Evolutionary conservation across 257 asterid species (phyloP).

Genomic region (Misopates orontium): DNA sequence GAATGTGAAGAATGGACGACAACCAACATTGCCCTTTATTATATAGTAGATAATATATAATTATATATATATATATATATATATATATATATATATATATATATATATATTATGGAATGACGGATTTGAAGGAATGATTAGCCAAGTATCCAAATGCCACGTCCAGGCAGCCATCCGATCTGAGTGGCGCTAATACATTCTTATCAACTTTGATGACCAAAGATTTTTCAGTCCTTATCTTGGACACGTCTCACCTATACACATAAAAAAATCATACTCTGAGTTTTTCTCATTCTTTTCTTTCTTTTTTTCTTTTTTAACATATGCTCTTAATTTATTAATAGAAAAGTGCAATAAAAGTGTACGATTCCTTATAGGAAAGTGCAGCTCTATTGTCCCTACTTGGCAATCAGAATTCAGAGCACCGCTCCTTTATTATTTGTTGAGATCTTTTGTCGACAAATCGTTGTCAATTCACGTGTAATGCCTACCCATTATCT

Average conservation of each 20-base stretch:
- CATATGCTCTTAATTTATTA: too few relatives aligned
- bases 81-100: too few relatives aligned
- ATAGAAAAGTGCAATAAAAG: not conserved
- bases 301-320: too few relatives aligned
- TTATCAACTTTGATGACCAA: constrained; percentile 17
- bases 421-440: constrained; percentile 12
- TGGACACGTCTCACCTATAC: not conserved
- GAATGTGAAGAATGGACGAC: too few relatives aligned
- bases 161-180: not conserved
- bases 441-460: too few relatives aligned
- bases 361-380: not conserved
- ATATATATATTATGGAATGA: too few relatives aligned
- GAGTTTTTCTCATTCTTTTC: too few relatives aligned
- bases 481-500: constrained; percentile 12
- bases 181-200: constrained; percentile 11
- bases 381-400: not conserved
- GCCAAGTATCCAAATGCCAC: not conserved
- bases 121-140: too few relatives aligned
- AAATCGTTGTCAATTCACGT: constrained; percentile 5
- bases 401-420: not conserved
- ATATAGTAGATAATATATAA: too few relatives aligned
- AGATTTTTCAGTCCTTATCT: not conserved
- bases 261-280: too few relatives aligned
- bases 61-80: too few relatives aligned
- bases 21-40: too few relatives aligned